Conservation (phyloP, 495 filamentous ascomycete genomes). For the Elaphomyces granulatus region DNA sequence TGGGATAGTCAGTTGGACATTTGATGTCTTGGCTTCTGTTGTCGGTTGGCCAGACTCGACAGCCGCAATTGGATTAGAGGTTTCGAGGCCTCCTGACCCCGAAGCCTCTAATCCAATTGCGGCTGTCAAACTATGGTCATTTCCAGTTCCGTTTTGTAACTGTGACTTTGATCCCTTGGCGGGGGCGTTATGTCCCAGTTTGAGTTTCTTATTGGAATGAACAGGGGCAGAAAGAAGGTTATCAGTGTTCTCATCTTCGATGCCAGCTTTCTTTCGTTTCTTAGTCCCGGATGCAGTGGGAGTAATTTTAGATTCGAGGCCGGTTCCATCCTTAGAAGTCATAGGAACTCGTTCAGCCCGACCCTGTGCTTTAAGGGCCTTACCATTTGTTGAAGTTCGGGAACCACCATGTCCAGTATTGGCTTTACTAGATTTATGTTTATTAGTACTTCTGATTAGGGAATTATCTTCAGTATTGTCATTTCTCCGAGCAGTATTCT, state of each 20-base stretch:
- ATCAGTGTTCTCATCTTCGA: constrained; percentile 12
- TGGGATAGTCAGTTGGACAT: constrained; percentile 4
- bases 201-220: constrained; percentile 18
- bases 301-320: constrained; percentile 1
- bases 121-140: too few species aligned
- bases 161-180: constrained; percentile 11
- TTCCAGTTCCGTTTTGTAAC: constrained; percentile 13
- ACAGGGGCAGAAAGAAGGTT: constrained; percentile 5
- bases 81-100: too few species aligned
- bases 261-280: constrained; percentile 22
- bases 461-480: constrained; percentile 6
- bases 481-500: constrained; percentile 4
- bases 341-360: not conserved
- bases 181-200: constrained; percentile 18
- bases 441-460: constrained; percentile 1
- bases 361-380: not conserved
- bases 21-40: constrained; percentile 12
- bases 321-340: not conserved
- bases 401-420: constrained; percentile 1
- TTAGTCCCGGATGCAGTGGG: constrained; percentile 7
- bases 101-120: too few species aligned
- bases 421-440: not conserved
- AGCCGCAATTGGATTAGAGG: too few species aligned
- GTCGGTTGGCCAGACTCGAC: constrained; percentile 15
- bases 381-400: too few species aligned